Evolutionary conservation across 352 stramenopile species (phyloP).

Genomic region (Pythium sp.): DNA sequence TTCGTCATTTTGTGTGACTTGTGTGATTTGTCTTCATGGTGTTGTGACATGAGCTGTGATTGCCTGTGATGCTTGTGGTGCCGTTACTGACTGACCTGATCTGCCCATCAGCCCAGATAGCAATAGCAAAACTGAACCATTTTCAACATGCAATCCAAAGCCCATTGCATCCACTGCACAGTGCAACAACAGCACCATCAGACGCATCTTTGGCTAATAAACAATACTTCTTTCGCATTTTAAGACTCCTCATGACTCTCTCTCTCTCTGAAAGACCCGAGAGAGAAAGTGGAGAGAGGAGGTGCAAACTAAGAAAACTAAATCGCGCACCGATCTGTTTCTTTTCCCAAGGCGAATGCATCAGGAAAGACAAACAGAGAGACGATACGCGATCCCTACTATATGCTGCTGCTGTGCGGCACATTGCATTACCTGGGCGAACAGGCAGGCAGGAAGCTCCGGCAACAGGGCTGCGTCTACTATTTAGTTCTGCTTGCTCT

Average conservation of each 20-base stretch:
- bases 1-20: neutral
- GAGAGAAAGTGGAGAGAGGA: constrained; percentile 1
- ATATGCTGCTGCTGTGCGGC: neutral
- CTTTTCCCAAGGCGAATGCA: neutral
- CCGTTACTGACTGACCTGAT: neutral
- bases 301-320: constrained; percentile 15
- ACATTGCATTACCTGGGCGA: neutral
- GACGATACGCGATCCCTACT: constrained; percentile 7
- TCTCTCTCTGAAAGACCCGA: neutral
- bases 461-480: neutral
- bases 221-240: constrained; percentile 14
- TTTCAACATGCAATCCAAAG: neutral
- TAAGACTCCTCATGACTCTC: neutral
- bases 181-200: neutral
- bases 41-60: neutral
- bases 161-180: neutral
- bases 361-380: neutral
- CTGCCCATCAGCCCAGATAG: neutral
- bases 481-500: constrained; percentile 58
- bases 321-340: constrained; percentile 5
- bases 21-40: neutral
- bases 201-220: constrained; percentile 13
- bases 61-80: neutral
- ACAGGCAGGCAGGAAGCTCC: neutral
- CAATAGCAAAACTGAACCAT: neutral